Base-by-base conservation (phyloP, 306 rosid species). In the Herpetospermum pedunculosum region DNA sequence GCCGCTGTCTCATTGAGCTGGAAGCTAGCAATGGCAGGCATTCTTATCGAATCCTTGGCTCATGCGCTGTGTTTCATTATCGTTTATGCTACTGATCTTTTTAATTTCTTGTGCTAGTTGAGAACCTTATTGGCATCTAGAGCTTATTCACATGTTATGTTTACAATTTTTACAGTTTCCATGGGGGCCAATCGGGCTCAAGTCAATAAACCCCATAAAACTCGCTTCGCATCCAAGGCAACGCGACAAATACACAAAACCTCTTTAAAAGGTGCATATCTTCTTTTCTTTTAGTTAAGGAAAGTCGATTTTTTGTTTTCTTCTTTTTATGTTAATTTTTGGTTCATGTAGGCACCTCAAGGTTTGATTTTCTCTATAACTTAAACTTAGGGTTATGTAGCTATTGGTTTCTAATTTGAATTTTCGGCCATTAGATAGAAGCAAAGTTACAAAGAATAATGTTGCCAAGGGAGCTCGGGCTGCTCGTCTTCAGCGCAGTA, bases 221-320 rank as follows among this genome's bases (percentile, higher is more conserved):
- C 92, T 1, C 97, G 97, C 11, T 91, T 88, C 72, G 79, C 97
- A 5, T 87, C 97, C 34, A 91, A 91, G 72, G 76, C 92, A 68
- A 83, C 92, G 48, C 92, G 90, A 48, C 75, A 91, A 7, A 81
- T 81, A 63, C 97, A 91, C 54, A 88, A 82, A 80, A 88, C 92
- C 47, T 80, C 89, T 34, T 65, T 60, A 44, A 84, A 75, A 81
- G 97, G 93, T 85, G 62, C 7, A 29, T 23, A 1, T 53, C 19
- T 47, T 63, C 18, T 43, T 23, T 23, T 3, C 18, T 13, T 65
- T 23, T 40, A 12, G n/a, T 64, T 64, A 4, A 25, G 14, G 4
- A 23, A 12, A 65, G 19, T 12, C 16, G 11, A 32, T 1, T 64
- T 64, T 10, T 64, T 43, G 2, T 44, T 12, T 58, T 35, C 18